Base-by-base conservation (phyloP, 1,284 basidiomycete genomes). In the Leccinum subspadiceum region DNA sequence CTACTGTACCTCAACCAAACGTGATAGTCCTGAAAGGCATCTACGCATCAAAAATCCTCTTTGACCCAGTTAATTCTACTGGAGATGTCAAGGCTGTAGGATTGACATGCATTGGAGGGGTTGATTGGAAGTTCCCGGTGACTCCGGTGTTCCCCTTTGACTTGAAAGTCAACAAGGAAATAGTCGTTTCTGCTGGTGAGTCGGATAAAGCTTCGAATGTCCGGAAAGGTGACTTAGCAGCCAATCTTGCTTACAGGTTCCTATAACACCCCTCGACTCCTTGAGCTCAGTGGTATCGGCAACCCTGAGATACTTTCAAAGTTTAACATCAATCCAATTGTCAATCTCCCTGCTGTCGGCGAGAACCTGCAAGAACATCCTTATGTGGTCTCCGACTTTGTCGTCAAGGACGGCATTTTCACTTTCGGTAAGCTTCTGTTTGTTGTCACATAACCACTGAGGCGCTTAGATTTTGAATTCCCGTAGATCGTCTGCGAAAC, bases 331-430 rank as follows among this genome's bases (percentile, higher is more conserved):
- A 35, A 50, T 12, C 52, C 54, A 0, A 17, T 66, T 31, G 56
- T 68, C 7, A 5, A 62, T 6, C 65, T 66, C 44, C 65, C 66
- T 3, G 20, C 56, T 44, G 65, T 66, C 9, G 65, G 65, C 9
- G 65, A 68, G 59, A 66, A 66, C 50, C 41, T 66, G 41, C 66
- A 66, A 37, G 66, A 66, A 24, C 65, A 66, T 22, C 58, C 65
- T 8, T 31, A 1, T 33, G 26, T 68, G 31, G 2, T 37, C 10
- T 61, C 35, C 6, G 66, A 68, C 29, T 66, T 66, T 31, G 33
- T 59, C 31, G 66, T 66, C 35, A 65, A 68, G n/a, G 50, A 67
- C 0, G 52, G 50, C 13, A 41, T 66, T 4, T 68, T 66, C 53
- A 66, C 65, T 24, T n/a, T 66, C 2, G 65, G 65, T 66, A n/a